A percentile compares a stretch with the other conserved stretches of the same genome.
Evolutionary conservation across 1,284 basidiomycete genomes (phyloP).

Genomic region (Cryptococcus sp.): DNA sequence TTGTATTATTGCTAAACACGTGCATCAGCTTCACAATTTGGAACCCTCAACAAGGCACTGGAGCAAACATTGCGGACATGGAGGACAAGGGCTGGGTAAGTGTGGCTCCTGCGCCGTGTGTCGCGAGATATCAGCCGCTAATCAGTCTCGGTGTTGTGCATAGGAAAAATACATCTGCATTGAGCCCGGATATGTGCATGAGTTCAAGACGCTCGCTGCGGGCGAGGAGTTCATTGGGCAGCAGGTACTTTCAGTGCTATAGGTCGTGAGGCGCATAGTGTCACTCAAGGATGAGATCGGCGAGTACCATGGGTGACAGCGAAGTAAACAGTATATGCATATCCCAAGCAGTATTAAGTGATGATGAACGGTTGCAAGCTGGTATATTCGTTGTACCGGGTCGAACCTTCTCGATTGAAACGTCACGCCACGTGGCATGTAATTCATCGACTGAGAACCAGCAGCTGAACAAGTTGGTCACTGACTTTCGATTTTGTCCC

Average conservation of each 20-base stretch:
- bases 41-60: conserved; percentile 74
- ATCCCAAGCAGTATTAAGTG: background rate
- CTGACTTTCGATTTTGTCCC: too few species aligned
- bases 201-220: conserved; percentile 57
- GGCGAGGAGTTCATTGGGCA: conserved; percentile 72
- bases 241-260: conserved; percentile 60
- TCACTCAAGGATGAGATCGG: too few species aligned
- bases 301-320: too few species aligned
- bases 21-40: conserved; percentile 58
- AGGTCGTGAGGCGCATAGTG: conserved; percentile 8
- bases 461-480: too few species aligned
- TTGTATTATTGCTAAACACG: background rate
- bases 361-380: background rate
- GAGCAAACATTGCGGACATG: conserved; percentile 78
- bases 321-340: conserved; percentile 1
- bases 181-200: conserved; percentile 74
- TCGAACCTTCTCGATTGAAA: background rate
- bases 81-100: conserved; percentile 79
- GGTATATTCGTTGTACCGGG: background rate
- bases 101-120: background rate
- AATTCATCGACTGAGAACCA: background rate
- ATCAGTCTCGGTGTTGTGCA: background rate
- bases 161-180: conserved; percentile 79
- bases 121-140: background rate
- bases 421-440: background rate